Conservation (phyloP, 352 stramenopile species). For the Phytophthora pluvialis region DNA sequence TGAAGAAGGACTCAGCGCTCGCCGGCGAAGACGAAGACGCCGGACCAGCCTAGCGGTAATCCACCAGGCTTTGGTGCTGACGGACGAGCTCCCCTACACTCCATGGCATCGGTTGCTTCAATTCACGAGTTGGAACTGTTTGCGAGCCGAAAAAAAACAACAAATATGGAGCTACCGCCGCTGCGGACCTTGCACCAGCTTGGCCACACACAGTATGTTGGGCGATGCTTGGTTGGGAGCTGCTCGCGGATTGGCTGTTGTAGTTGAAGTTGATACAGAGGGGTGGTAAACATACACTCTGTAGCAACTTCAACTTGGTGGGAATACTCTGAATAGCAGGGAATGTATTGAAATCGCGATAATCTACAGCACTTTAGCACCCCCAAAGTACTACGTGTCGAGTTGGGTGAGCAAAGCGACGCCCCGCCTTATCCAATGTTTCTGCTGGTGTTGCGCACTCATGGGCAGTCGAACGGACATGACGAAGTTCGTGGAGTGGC, state of each 20-base stretch:
- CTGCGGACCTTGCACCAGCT: too few relatives aligned
- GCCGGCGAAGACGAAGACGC: neutral
- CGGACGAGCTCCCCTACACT: constrained; percentile 2
- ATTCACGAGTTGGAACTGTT: neutral
- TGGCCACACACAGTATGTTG: too few relatives aligned
- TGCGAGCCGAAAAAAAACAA: too few relatives aligned
- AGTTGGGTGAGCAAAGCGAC: constrained; percentile 95
- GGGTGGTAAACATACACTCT: neutral
- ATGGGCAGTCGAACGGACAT: constrained; percentile 95
- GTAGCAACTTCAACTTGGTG: neutral
- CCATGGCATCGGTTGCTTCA: too few relatives aligned
- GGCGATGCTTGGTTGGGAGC: too few relatives aligned
- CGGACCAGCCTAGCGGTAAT: constrained; percentile 14
- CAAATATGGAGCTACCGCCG: too few relatives aligned
- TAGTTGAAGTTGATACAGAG: constrained; percentile 1
- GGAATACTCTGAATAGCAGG: too few relatives aligned
- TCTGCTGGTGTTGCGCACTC: constrained; percentile 83
- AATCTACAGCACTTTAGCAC: neutral
- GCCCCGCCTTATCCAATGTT: constrained; percentile 95
- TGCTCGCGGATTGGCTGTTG: too few relatives aligned
- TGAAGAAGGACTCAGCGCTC: constrained; percentile 22
- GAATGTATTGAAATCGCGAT: too few relatives aligned
- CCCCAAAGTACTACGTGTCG: constrained; percentile 59
- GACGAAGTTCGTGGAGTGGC: constrained; percentile 96
- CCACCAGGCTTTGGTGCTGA: constrained; percentile 12